These are phyloP conservation scores for Xylaria sp. DNA, from an alignment of 2,329 filamentous ascomycete genomes.

Conservation along the genomic window DNA sequence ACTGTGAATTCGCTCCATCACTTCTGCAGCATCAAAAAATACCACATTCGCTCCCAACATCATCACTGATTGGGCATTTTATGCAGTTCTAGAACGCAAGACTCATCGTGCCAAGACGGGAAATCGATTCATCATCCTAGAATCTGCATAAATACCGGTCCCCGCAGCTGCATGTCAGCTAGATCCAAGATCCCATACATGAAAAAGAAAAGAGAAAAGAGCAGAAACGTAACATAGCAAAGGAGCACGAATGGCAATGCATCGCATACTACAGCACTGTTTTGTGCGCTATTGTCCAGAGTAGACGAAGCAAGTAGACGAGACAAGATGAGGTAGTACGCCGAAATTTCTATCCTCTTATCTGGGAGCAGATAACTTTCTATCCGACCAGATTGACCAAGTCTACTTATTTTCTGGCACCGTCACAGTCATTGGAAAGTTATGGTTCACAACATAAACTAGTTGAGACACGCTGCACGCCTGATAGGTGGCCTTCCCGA, in stretches of 20 bases:
- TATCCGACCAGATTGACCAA: not conserved
- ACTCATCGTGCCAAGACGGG: not conserved
- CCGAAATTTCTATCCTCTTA: not conserved
- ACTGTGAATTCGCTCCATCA: not conserved
- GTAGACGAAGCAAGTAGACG: not conserved
- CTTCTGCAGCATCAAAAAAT: conserved; percentile 1
- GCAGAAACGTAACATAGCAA: not conserved
- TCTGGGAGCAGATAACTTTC: not conserved
- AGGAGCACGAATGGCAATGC: not conserved
- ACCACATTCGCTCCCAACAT: not conserved
- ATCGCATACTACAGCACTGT: not conserved
- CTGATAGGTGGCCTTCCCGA: not conserved
- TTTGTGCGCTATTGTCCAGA: not conserved
- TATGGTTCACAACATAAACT: not conserved
- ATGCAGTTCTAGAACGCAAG: not conserved
- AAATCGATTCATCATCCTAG: not conserved
- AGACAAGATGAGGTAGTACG: not conserved
- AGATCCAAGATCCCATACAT: not conserved
- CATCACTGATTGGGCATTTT: not conserved
- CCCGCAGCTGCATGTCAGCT: conserved; percentile 8
- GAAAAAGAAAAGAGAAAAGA: conserved; percentile 1
- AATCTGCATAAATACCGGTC: not conserved
- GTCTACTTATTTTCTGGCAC: not conserved
- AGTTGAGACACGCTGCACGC: conserved; percentile 6
- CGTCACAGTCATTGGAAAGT: no score